These are phyloP conservation scores for Penicillium griseofulvum DNA, from an alignment of 2,329 filamentous ascomycete genomes.

Conservation along the genomic window DNA sequence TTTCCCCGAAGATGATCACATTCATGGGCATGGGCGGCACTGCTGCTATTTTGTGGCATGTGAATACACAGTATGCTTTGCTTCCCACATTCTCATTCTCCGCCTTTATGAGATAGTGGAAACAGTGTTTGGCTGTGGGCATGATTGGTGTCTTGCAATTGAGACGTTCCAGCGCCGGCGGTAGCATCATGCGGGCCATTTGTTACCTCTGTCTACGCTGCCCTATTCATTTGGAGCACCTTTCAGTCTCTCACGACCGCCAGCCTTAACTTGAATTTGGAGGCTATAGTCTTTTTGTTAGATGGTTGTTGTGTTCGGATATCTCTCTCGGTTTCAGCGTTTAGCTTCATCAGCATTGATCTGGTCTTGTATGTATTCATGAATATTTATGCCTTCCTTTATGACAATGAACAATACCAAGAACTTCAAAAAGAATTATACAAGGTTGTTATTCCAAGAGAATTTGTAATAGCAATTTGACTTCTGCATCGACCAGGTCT, in stretches of 20 bases:
- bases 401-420: too few species aligned
- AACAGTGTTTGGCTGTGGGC: too few species aligned
- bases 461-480: not conserved
- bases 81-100: not conserved
- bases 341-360: too few species aligned
- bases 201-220: not conserved
- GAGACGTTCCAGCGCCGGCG: not conserved
- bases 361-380: too few species aligned
- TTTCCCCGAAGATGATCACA: not conserved
- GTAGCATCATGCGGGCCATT: not conserved
- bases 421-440: not conserved
- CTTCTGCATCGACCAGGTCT: not conserved
- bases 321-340: too few species aligned
- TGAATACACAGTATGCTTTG: not conserved
- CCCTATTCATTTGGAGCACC: not conserved
- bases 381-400: too few species aligned
- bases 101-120: not conserved
- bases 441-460: too few species aligned
- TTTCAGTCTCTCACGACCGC: too few species aligned
- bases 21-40: not conserved
- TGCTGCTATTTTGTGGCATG: not conserved
- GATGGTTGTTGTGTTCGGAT: too few species aligned
- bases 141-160: not conserved
- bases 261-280: too few species aligned
- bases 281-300: too few species aligned